A percentile compares a stretch with the other conserved stretches of the same genome.
Conservation (phyloP, 345 rosid genomes). For the Murraya koenigii region DNA sequence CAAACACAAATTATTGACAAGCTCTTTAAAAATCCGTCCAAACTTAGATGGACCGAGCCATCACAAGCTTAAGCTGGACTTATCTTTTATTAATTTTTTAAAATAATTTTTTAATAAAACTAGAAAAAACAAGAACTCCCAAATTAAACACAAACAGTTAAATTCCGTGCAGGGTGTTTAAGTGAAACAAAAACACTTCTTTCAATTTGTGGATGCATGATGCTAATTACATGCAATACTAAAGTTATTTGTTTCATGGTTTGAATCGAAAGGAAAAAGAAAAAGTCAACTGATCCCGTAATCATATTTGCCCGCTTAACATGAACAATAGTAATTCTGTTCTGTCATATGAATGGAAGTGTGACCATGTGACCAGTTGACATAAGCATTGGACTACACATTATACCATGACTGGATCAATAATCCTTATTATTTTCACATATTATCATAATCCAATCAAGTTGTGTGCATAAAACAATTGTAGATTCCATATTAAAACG, state of each 20-base stretch:
- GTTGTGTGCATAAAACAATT: background rate
- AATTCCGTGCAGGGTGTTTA: too few relatives aligned
- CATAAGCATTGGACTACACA: background rate
- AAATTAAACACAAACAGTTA: too few relatives aligned
- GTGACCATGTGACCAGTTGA: background rate
- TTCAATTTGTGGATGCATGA: background rate
- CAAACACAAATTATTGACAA: too few relatives aligned
- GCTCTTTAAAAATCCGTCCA: too few relatives aligned
- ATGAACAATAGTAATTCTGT: background rate
- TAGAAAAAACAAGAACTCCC: too few relatives aligned
- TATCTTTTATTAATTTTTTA: too few relatives aligned
- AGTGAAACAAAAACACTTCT: too few relatives aligned
- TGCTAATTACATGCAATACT: background rate
- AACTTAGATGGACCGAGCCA: too few relatives aligned
- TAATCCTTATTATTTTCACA: background rate
- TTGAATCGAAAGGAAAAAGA: background rate
- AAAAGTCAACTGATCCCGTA: background rate
- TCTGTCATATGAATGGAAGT: background rate
- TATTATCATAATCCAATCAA: background rate
- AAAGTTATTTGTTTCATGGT: background rate
- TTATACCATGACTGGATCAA: background rate
- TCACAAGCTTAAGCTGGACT: too few relatives aligned
- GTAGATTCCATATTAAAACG: background rate
- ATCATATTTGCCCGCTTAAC: background rate
- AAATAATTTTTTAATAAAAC: too few relatives aligned